Percentiles rank a stretch among this genome's conserved stretches.
These are phyloP conservation scores for Amaranthus tricolor DNA, from an alignment of 179 eudicot genomes.

Conservation along the genomic window DNA sequence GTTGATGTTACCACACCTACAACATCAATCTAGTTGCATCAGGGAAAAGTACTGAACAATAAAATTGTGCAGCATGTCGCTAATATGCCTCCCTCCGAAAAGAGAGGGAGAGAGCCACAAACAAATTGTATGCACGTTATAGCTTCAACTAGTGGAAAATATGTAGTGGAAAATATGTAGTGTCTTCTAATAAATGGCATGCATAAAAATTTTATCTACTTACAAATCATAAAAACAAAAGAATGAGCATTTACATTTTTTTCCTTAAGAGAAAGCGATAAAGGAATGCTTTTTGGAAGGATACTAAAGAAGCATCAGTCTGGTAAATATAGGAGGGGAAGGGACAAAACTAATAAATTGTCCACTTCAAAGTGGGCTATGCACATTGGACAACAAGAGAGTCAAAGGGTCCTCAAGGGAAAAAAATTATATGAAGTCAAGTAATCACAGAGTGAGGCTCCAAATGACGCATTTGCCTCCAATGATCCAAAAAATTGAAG, in stretches of 20 bases:
- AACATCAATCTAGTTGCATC: slow-evolving; percentile 25
- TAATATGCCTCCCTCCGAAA: not conserved
- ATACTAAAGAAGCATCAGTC: not conserved
- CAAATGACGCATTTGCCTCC: not conserved
- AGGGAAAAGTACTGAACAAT: slow-evolving; percentile 1
- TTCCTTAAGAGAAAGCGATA: slow-evolving; percentile 1
- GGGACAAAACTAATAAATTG: not conserved
- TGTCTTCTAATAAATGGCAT: too few species aligned
- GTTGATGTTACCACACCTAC: slow-evolving; percentile 89
- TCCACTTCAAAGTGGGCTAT: not conserved
- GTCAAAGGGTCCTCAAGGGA: not conserved
- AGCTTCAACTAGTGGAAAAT: not conserved
- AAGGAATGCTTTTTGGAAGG: not conserved
- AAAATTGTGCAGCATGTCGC: not conserved
- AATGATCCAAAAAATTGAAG: not conserved
- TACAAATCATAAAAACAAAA: too few species aligned
- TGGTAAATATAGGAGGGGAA: not conserved
- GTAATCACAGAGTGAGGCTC: not conserved
- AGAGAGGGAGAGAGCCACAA: not conserved
- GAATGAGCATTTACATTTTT: not conserved
- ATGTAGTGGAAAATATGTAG: too few species aligned
- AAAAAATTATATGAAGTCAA: not conserved
- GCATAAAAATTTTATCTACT: too few species aligned
- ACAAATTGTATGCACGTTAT: not conserved
- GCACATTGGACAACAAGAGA: not conserved